Base-by-base conservation (phyloP, 2,329 filamentous ascomycete species). In the Atkinsonella hypoxylon region DNA sequence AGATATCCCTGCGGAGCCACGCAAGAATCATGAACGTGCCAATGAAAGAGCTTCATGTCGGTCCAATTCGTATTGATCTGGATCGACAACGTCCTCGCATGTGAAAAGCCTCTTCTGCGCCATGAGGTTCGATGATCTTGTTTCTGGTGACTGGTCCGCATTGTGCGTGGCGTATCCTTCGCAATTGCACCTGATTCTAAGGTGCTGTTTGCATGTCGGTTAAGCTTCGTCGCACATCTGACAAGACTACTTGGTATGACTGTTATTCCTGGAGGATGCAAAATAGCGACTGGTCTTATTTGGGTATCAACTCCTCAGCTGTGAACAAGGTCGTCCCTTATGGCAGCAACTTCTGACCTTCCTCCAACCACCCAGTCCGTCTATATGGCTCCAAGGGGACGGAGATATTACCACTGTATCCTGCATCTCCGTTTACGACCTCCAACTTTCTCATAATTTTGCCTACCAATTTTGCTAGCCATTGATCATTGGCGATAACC, bases 291-390 rank as follows among this genome's bases (percentile, higher is more conserved):
- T 34, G 7, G 8, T 34, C 32, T 12, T 18, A 13, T 17, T 45
- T 18, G 10, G 15, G 31, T 46, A n/a, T 46, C 39, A 8, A 30
- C 11, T 36, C 20, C 9, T n/a, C 22, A 17, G 26, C 4, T 36
- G 6, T 11, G n/a, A 45, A 20, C 9, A 7, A 22, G 34, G 34
- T 5, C 7, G 8, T 2, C 20, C 15, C 18, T 78, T 77, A 59
- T 57, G 70, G 47, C 71, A 78, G 57, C 63, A 69, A 3, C 74
- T 78, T 52, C n/a, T 52, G 46, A 26, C 50, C 50, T 20, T 52
- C 50, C 22, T 52, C 46, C 36, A 49, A 17, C 50, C 50, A 52
- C 9, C 50, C 47, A 0, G 50, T 52, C 34, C 36, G 22, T 36
- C 50, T 18, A 20, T 52, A 52, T 5, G 46, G 46, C 36, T 46